A percentile compares a stretch with the other conserved stretches of the same genome.
phyloP scores from a whole-genome alignment of 2,329 filamentous ascomycete genomes.

The Celoporthe dispersa region DNA sequence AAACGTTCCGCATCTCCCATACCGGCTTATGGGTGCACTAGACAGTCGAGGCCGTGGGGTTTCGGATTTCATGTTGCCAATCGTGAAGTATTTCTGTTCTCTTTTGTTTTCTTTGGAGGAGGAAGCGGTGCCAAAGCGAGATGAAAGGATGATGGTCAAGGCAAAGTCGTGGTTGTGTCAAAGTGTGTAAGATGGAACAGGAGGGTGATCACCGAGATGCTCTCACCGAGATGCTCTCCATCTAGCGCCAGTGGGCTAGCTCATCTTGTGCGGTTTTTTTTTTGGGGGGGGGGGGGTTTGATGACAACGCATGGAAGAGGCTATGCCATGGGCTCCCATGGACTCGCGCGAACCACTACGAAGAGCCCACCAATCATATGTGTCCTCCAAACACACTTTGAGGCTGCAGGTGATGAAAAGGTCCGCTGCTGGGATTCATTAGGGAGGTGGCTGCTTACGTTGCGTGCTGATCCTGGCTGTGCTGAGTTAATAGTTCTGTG shows the following conservation, averaged over 20 bases:
- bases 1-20: constrained; percentile 26
- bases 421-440: too few species aligned
- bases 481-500: not conserved
- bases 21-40: not conserved
- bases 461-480: not conserved
- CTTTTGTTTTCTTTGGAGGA: too few species aligned
- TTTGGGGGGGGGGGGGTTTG: too few species aligned
- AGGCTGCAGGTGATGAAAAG: not conserved
- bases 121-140: not conserved
- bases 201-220: not conserved
- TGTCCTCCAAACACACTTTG: not conserved
- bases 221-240: too few species aligned
- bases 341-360: not conserved
- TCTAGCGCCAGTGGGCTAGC: not conserved
- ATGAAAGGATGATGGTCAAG: not conserved
- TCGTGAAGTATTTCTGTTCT: not conserved
- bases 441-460: not conserved
- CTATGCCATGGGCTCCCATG: not conserved
- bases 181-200: not conserved
- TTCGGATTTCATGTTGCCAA: not conserved
- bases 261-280: too few species aligned
- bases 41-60: constrained; percentile 1
- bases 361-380: not conserved
- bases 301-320: not conserved
- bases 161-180: too few species aligned